phyloP scores from a whole-genome alignment of 345 rosid genomes.

The Garcia nutans region DNA sequence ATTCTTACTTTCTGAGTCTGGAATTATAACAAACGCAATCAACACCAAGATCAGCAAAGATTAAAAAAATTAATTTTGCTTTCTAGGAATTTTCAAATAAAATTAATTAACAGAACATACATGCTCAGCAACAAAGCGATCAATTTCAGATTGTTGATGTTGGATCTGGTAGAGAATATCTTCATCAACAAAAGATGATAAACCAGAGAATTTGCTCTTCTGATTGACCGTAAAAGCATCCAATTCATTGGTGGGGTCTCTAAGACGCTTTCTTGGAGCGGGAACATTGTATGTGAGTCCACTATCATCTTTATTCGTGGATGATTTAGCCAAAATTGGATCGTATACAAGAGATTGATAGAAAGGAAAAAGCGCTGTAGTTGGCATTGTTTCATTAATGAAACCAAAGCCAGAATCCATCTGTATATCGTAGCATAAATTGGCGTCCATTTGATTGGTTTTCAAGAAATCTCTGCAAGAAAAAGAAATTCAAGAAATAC shows the following conservation, averaged over 20 bases:
- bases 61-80: not conserved
- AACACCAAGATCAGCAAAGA: not conserved
- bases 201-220: slow-evolving; percentile 31
- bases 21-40: not conserved
- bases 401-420: slow-evolving; percentile 37
- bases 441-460: too few species aligned
- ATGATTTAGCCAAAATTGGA: slow-evolving; percentile 34
- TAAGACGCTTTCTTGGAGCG: slow-evolving; percentile 41
- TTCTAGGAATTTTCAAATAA: not conserved
- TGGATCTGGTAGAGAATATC: slow-evolving; percentile 49
- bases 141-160: slow-evolving; percentile 56
- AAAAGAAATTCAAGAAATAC: not conserved
- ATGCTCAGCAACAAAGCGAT: slow-evolving; percentile 48
- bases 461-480: slow-evolving; percentile 40
- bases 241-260: slow-evolving; percentile 41
- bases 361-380: slow-evolving; percentile 23
- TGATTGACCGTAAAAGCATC: slow-evolving; percentile 33
- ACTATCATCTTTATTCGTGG: slow-evolving; percentile 47
- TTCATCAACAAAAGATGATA: slow-evolving; percentile 30
- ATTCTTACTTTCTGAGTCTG: slow-evolving; percentile 54
- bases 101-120: slow-evolving; percentile 26
- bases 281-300: slow-evolving; percentile 51
- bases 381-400: slow-evolving; percentile 25
- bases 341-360: slow-evolving; percentile 41
- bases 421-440: slow-evolving; percentile 30